These are phyloP conservation scores for Urostyla sp. DNA, from an alignment of 73 alveolate genomes.

Conservation along the genomic window DNA sequence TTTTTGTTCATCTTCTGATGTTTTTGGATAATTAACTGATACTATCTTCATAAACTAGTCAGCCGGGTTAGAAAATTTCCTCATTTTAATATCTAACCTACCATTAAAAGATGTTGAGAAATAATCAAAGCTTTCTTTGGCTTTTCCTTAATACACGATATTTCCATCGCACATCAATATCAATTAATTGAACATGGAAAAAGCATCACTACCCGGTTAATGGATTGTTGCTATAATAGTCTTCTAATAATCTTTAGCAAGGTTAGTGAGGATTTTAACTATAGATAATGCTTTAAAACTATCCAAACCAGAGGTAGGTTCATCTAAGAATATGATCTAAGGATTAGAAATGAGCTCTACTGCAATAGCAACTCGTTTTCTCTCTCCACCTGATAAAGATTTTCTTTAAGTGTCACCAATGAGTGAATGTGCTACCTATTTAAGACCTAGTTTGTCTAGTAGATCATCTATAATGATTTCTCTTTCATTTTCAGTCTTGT, in stretches of 20 bases:
- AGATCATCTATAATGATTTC: background rate
- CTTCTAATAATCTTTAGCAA: conserved; percentile 60
- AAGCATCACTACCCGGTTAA: conserved; percentile 77
- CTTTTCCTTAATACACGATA: conserved; percentile 43
- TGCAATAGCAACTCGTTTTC: conserved; percentile 65
- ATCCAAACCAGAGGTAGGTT: conserved; percentile 73
- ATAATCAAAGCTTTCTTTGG: background rate
- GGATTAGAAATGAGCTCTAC: conserved; percentile 70
- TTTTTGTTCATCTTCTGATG: background rate
- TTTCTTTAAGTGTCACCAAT: conserved; percentile 33
- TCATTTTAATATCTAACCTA: conserved; percentile 62
- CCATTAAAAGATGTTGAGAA: too few relatives aligned
- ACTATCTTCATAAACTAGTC: conserved; percentile 58
- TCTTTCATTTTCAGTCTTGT: background rate
- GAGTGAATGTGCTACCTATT: conserved; percentile 43
- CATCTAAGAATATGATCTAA: conserved; percentile 59
- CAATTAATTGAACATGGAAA: conserved; percentile 24
- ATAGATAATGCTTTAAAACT: conserved; percentile 48
- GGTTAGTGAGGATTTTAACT: background rate
- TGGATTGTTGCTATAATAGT: conserved; percentile 78
- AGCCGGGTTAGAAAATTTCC: conserved; percentile 74
- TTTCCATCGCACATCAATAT: conserved; percentile 67
- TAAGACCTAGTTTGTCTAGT: conserved; percentile 35
- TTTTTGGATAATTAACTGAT: background rate
- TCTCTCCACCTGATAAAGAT: conserved; percentile 66